Evolutionary conservation across 2,329 filamentous ascomycete genomes (phyloP), one percentile per base, ranked within the genome.

Genomic region (Phialophora tarda): DNA sequence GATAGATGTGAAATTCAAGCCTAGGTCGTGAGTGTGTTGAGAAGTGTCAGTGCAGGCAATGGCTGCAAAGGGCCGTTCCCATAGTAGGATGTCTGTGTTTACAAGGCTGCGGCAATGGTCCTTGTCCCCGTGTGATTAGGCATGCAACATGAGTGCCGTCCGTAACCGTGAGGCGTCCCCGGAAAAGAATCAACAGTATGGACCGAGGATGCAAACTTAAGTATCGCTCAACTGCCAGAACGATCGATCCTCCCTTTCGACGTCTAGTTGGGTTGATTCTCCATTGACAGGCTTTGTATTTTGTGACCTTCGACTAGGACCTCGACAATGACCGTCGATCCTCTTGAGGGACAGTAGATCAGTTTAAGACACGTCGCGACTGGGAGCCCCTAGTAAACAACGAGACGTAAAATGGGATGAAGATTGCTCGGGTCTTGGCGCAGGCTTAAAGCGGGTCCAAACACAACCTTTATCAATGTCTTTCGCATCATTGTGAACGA

Each of bases 1-100:
- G 23, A 44, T 59, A 30, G 57, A 59, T 14, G 57, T 59, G 26
- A 54, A 14, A 17, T 54, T 54, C 51, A 50, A 50, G 47, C 47
- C n/a, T 23, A 7, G 11, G 24, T 23, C 47, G 21, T 50, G 47
- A 26, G 47, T 4, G 23, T 26, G 32, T 4, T 34, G 32, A 11
- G 32, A 34, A 12, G 32, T 34, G 32, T 34, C 32, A 12, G 32
- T 3, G 11, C 10, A 34, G 32, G 32, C 32, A 34, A 34, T 34
- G 32, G 32, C 11, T 34, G 32, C 32, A 12, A 12, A 1, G 10
- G 32, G 2, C 32, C 10, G 12, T 34, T 34, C 1, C 32, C 32
- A 34, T 34, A 34, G 32, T 12, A 34, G 3, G 32, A 34, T 34
- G 32, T 12, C 32, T 12, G 32, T 3, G 32, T 34, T 11, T 48